These are phyloP conservation scores for Herpetospermum pedunculosum DNA, from an alignment of 306 rosid genomes.

Conservation along the genomic window DNA sequence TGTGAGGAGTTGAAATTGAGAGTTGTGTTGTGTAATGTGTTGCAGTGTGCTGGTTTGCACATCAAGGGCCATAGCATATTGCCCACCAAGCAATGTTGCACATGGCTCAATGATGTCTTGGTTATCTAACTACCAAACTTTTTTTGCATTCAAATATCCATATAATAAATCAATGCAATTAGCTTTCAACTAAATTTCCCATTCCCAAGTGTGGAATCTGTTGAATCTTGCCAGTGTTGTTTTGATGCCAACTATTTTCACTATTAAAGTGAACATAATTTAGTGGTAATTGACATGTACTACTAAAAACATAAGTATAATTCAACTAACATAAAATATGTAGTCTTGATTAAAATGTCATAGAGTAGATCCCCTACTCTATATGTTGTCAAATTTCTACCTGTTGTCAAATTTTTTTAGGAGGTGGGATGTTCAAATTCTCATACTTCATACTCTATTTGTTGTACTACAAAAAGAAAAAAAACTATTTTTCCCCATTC, in stretches of 20 bases:
- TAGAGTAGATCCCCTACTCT: too few species aligned
- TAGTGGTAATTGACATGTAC: too few species aligned
- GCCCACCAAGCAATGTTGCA: constrained; percentile 6
- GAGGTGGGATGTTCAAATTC: too few species aligned
- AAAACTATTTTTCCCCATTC: neutral
- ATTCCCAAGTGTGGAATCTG: neutral
- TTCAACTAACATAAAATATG: too few species aligned
- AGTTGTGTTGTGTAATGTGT: neutral
- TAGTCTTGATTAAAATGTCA: too few species aligned
- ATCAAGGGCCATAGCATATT: neutral
- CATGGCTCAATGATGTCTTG: constrained; percentile 11
- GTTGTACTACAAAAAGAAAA: too few species aligned
- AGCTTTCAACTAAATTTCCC: neutral
- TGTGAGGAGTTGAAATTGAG: constrained; percentile 9
- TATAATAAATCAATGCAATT: neutral
- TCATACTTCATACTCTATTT: too few species aligned
- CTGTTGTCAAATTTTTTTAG: too few species aligned
- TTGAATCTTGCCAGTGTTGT: neutral
- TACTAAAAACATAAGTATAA: too few species aligned
- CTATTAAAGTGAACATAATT: too few species aligned
- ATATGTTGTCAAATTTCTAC: too few species aligned
- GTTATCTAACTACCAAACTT: constrained; percentile 19
- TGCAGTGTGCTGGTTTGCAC: neutral
- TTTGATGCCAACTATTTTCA: neutral
- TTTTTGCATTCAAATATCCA: neutral